phyloP scores from a whole-genome alignment of 1,284 basidiomycete genomes.

The Leccinum subrobustum region DNA sequence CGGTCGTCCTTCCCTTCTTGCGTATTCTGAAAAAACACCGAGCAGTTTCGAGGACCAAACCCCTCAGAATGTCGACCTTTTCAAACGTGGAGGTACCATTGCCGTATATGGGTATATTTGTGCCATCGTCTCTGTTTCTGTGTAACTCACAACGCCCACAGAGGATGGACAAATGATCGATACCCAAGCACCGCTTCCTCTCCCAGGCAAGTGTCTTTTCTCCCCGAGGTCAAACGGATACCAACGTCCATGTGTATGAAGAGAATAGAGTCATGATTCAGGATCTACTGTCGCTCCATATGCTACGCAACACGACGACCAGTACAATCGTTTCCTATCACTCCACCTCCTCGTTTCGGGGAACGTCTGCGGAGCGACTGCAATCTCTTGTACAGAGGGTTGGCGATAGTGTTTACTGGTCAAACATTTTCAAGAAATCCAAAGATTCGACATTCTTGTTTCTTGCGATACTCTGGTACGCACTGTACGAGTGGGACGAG shows the following conservation, averaged over 20 bases:
- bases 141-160: slow-evolving; percentile 1
- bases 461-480: slow-evolving; percentile 55
- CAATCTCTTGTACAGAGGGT: slow-evolving; percentile 34
- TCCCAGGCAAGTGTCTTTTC: slow-evolving; percentile 24
- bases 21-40: slow-evolving; percentile 31
- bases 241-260: slow-evolving; percentile 4
- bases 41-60: slow-evolving; percentile 14
- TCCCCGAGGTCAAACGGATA: neutral
- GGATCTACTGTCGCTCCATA: slow-evolving; percentile 40
- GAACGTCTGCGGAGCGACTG: slow-evolving; percentile 36
- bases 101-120: slow-evolving; percentile 16
- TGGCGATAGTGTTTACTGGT: slow-evolving; percentile 50
- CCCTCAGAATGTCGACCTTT: slow-evolving; percentile 1
- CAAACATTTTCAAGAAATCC: slow-evolving; percentile 45
- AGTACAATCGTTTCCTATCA: slow-evolving; percentile 46
- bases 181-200: slow-evolving; percentile 45
- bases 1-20: slow-evolving; percentile 48
- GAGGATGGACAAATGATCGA: slow-evolving; percentile 41
- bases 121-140: neutral
- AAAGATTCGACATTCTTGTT: slow-evolving; percentile 53
- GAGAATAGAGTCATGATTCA: slow-evolving; percentile 28
- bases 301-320: slow-evolving; percentile 36
- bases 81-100: neutral
- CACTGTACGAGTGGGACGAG: slow-evolving; percentile 58
- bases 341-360: slow-evolving; percentile 22